Evolutionary conservation across 768 basidiomycete species (phyloP), one percentile per base, ranked within the genome.

Genomic region (Rhodotorula paludigena): DNA sequence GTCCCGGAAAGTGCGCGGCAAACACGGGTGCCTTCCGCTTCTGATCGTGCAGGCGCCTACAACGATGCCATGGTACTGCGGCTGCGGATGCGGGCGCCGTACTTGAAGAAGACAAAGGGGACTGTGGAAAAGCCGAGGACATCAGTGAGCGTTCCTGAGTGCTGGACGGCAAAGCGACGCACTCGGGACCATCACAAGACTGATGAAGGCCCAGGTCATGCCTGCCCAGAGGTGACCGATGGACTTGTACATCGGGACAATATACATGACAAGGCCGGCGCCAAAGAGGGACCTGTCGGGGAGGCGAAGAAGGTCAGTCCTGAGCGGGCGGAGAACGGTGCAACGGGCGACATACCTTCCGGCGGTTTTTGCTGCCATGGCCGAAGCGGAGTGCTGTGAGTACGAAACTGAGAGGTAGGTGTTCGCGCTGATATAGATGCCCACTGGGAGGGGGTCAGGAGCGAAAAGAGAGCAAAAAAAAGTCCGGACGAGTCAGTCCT

Each of bases 201-300:
- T 41, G 56, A 75, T 64, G 41, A 76, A 69, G 8, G 74, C 75
- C 38, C 76, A 65, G 41, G 72, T 53, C 4, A 69, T 42, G 21
- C 74, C 73, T 8, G 53, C 20, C 63, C 59, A 64, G 25, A 41
- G 18, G 48, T 57, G 36, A 2, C 57, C 61, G 32, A 64, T 48
- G 2, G 30, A 11, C 15, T 3, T 5, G 48, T 69, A 75, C 66
- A 47, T 28, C 2, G 74, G 71, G 2, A 64, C 67, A 39, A 76
- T 73, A 69, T 74, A 78, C 45, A 78, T 57, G 11, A 75, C 75
- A 42, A 77, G 67, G 5, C 65, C 64, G 4, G 75, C 77, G n/a
- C 77, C 76, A 38, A 70, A 65, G 2, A 74, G 47, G 14, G 69
- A 72, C 28, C 75, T 68, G 47, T 36, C 4, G 57, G 25, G 2